Evolutionary conservation across 1,284 basidiomycete genomes (phyloP).

Genomic region (Moesziomyces sp.): DNA sequence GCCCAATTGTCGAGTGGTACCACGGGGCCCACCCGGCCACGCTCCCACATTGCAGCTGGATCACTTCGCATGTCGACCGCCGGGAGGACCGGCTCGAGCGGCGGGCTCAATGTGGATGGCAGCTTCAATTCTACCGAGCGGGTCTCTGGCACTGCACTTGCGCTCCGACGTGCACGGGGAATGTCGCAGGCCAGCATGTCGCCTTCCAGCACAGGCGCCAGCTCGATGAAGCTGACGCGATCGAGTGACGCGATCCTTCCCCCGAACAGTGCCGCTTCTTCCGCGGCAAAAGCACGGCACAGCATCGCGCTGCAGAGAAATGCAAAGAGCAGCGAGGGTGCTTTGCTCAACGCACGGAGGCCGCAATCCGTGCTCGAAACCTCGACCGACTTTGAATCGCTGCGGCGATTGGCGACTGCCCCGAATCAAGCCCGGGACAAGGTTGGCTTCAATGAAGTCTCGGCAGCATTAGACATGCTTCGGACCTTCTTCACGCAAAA

Average conservation of each 20-base stretch:
- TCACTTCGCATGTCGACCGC: constrained; percentile 24
- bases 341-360: not conserved
- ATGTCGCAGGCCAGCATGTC: constrained; percentile 17
- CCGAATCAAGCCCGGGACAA: not conserved
- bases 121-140: not conserved
- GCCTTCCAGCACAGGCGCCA: constrained; percentile 2
- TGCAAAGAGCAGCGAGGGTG: constrained; percentile 8
- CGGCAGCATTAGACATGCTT: constrained; percentile 22
- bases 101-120: not conserved
- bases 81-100: constrained; percentile 6
- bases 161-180: constrained; percentile 21
- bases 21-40: constrained; percentile 19
- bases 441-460: constrained; percentile 34
- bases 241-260: constrained; percentile 17
- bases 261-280: not conserved
- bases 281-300: constrained; percentile 3
- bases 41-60: constrained; percentile 18
- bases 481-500: constrained; percentile 30
- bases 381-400: not conserved
- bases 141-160: constrained; percentile 12
- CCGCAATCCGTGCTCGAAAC: constrained; percentile 26
- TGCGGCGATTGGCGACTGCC: not conserved
- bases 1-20: constrained; percentile 1
- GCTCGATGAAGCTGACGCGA: constrained; percentile 19
- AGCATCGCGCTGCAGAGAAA: constrained; percentile 7